These are phyloP conservation scores for Kingdonia uniflora DNA, from an alignment of 164 flowering plant species.

Conservation along the genomic window DNA sequence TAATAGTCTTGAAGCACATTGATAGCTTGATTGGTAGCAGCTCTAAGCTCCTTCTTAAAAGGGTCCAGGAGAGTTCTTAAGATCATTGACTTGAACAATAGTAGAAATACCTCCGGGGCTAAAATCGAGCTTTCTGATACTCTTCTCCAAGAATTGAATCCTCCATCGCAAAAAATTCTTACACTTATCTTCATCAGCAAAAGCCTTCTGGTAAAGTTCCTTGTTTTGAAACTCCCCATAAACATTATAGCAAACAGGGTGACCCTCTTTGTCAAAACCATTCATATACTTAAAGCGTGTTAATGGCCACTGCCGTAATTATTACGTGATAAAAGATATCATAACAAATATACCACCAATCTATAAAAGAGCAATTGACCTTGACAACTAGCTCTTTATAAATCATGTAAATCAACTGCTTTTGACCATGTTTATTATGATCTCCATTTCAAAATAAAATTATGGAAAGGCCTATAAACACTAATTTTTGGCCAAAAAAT, in stretches of 20 bases:
- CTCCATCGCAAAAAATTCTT: slow-evolving; percentile 58
- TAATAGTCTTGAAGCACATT: slow-evolving; percentile 77
- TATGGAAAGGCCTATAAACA: too few species aligned
- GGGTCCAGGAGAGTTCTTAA: slow-evolving; percentile 70
- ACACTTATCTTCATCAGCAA: slow-evolving; percentile 69
- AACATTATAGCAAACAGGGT: slow-evolving; percentile 84
- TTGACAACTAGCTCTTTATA: too few species aligned
- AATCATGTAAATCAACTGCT: too few species aligned
- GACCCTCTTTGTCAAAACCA: slow-evolving; percentile 66
- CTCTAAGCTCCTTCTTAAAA: slow-evolving; percentile 47
- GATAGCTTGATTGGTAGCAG: slow-evolving; percentile 60
- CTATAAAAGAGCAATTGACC: too few species aligned
- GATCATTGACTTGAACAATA: slow-evolving; percentile 72
- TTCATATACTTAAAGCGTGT: slow-evolving; percentile 39
- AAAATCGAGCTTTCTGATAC: slow-evolving; percentile 67
- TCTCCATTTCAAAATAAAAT: too few species aligned
- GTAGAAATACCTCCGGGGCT: slow-evolving; percentile 55
- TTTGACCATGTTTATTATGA: too few species aligned
- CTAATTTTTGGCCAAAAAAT: too few species aligned
- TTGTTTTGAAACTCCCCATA: slow-evolving; percentile 72
- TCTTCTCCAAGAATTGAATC: slow-evolving; percentile 82
- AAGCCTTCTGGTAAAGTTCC: slow-evolving; percentile 54
- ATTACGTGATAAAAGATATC: too few species aligned
- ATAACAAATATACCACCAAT: too few species aligned
- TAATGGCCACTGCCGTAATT: too few species aligned